These are phyloP conservation scores for Vigna radiata DNA, from an alignment of 306 rosid genomes.

Conservation along the genomic window DNA sequence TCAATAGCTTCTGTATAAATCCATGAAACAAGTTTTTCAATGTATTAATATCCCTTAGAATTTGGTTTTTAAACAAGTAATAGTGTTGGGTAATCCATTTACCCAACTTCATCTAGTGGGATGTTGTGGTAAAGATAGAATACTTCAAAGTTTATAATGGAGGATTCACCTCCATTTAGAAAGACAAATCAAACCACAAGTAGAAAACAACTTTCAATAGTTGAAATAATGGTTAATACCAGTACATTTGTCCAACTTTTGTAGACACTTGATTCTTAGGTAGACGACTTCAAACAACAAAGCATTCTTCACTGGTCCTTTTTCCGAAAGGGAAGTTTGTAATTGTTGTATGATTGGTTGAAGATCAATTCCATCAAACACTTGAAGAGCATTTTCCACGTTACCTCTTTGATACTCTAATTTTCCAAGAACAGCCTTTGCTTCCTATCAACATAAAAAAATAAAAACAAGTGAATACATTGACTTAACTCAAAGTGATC, in stretches of 20 bases:
- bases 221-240: constrained; percentile 63
- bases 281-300: constrained; percentile 94
- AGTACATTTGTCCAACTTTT: constrained; percentile 67
- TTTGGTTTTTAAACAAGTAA: background rate
- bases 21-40: constrained; percentile 46
- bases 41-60: constrained; percentile 1
- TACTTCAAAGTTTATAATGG: background rate
- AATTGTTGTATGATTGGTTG: constrained; percentile 81
- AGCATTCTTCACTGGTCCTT: constrained; percentile 60
- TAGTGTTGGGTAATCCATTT: background rate
- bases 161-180: constrained; percentile 27
- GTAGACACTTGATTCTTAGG: constrained; percentile 86
- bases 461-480: too few relatives aligned
- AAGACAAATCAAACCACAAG: constrained; percentile 8
- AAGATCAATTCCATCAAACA: constrained; percentile 88
- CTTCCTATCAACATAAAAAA: constrained; percentile 66
- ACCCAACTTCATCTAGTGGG: background rate
- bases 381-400: constrained; percentile 81
- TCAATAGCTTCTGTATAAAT: constrained; percentile 76
- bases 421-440: constrained; percentile 93
- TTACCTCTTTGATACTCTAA: constrained; percentile 97
- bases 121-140: background rate
- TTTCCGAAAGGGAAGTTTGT: constrained; percentile 75
- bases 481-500: background rate
- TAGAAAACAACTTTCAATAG: constrained; percentile 30